Base-by-base conservation (phyloP, 169 alveolate genomes). In the Plasmodium gaboni region DNA sequence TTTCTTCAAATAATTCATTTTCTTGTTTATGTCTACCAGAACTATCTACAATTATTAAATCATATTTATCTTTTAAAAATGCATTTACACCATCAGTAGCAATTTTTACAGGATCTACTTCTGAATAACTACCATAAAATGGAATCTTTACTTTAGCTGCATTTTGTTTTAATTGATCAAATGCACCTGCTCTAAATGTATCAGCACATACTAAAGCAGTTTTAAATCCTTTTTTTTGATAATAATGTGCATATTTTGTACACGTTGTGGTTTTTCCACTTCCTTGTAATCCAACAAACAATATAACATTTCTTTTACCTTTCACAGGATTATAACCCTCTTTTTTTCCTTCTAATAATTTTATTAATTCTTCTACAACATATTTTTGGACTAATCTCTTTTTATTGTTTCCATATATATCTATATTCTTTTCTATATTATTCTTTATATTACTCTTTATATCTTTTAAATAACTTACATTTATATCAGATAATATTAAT, bases 161-260 rank as follows among this genome's bases (percentile, higher is more conserved):
- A 92, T 98, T 99, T 94, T 98, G 99, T 89, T 98, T 98, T 89
- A 99, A 95, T 97, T 99, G 99, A 94, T 99, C 99, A 86, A 98
- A 99, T 28, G 99, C 99, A 19, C 99, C 99, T 2, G 99, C 99
- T 87, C 99, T 97, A 95, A 98, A 99, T 13, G 99, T 98, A 94
- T 99, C 99, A 1, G 99, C 99, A 89, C 99, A 99, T 3, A 99
- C 99, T 80, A 99, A 92, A 10, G 99, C 99, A 1, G 98, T 98
- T 86, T 98, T 96, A 99, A 99, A 67, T 73, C 97, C 99, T 94
- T 98, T 97, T 64, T 98, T 93, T 91, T 97, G 97, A 94, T 98
- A 98, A 92, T 96, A 96, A 94, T 98, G 97, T 15, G 99, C 99
- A 89, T 94, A 99, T 94, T 99, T 99, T 15, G 99, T 98, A 92